Base-by-base conservation (phyloP, 1,284 basidiomycete species). In the Ganoderma lucidum region DNA sequence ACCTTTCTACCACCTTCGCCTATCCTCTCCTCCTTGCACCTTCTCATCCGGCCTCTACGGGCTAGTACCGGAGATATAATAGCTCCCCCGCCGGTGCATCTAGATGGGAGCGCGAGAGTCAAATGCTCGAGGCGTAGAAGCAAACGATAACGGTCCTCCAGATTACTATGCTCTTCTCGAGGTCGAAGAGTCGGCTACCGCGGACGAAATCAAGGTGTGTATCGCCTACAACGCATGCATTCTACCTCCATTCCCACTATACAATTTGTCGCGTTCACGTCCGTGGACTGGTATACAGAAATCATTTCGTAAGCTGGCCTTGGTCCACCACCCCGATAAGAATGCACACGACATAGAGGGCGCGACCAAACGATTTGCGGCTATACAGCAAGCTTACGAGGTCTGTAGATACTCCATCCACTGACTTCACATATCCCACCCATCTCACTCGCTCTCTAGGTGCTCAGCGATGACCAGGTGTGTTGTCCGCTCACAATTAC, bases 351-450 rank as follows among this genome's bases (percentile, higher is more conserved):
- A 96, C 76, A 81, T 94, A 4, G 95, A 98, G 74, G 94, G 90
- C 56, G 93, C 98, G 0, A 99, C 96, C 0, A 86, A 93, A 75
- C 88, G 92, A 30, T 99, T 99, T 80, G 92, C 96, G 14, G 84
- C 90, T 59, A 83, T 99, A 17, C 97, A 98, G 76, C 95, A 97
- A 75, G 97, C 97, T 0, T 99, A 98, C 78, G 97, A 99, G 87
- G 96, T 92, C 69, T 69, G 76, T 70, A 35, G 39, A 53, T 60
- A 60, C 35, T 35, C 5, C 32, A 30, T 19, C 6, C 30, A 32
- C 5, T 53, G 17, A 44, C 64, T 53, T 62, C 19, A 51, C 30
- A 28, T 35, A 28, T 45, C 42, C 30, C 2, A 32, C 48, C 30
- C 65, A 28, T 63, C 65, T 72, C 58, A 74, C 67, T 14, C 64